Conservation (phyloP, 2,329 filamentous ascomycete genomes). For the Cladosporium colombiae region DNA sequence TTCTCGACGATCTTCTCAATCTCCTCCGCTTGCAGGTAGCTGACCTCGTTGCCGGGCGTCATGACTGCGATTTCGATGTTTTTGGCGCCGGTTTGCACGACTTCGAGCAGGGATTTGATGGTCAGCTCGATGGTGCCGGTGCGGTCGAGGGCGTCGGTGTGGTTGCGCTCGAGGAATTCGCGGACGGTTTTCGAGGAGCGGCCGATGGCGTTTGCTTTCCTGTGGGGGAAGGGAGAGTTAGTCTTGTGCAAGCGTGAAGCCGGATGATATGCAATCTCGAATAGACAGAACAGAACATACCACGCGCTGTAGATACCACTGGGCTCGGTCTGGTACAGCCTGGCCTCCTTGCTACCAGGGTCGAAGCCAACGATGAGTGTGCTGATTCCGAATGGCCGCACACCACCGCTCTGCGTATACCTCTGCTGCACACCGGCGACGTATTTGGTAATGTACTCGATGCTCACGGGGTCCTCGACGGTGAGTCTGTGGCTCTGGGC, state of each 20-base stretch:
- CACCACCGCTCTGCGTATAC: constrained; percentile 98
- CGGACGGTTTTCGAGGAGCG: constrained; percentile 98
- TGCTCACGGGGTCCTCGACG: constrained; percentile 93
- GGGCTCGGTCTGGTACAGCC: constrained; percentile 98
- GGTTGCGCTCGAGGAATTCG: constrained; percentile 97
- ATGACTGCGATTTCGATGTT: constrained; percentile 99
- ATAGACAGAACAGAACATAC: constrained; percentile 53
- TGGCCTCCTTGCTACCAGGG: constrained; percentile 81
- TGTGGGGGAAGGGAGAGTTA: constrained; percentile 41
- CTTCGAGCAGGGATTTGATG: constrained; percentile 96
- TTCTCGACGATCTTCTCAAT: constrained; percentile 98
- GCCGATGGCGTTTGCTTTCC: constrained; percentile 99
- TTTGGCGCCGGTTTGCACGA: constrained; percentile 98
- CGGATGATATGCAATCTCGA: constrained; percentile 19
- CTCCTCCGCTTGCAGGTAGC: constrained; percentile 92
- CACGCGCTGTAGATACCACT: constrained; percentile 99
- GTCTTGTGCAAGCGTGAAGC: not conserved
- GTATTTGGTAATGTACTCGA: constrained; percentile 99
- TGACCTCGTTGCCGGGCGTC: constrained; percentile 85
- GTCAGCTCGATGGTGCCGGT: constrained; percentile 95
- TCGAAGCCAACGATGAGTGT: constrained; percentile 99
- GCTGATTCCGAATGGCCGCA: constrained; percentile 97
- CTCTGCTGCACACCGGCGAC: constrained; percentile 96
- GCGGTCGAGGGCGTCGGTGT: constrained; percentile 96
- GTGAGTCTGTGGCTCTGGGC: constrained; percentile 96